Evolutionary conservation across 1,284 basidiomycete species (phyloP), one percentile per base, ranked within the genome.

Genomic region (Cutaneotrichosporon daszewskae): DNA sequence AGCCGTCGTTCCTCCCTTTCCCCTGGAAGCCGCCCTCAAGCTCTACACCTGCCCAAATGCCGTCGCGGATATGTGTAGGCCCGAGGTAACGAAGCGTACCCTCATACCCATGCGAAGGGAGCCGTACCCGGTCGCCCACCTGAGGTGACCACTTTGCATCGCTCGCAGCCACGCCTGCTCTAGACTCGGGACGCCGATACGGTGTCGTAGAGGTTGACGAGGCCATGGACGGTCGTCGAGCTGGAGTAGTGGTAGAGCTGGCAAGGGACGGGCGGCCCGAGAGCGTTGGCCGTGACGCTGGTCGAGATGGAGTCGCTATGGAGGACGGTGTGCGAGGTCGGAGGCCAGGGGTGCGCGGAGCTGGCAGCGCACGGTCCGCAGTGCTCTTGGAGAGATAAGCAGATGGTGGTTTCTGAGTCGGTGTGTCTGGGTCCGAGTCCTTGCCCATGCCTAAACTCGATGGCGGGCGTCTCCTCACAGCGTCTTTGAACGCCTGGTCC

Each of bases 1-100:
- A 80, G 17, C 94, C 94, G 61, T 97, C 82, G 61, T 98, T 98
- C 74, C 97, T 97, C 2, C 94, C 94, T 64, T 86, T 86, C n/a
- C 94, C 91, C 13, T 76, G 70, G 62, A 88, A 92, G 2, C 84
- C 85, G 28, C 82, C 83, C 53, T 79, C 74, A n/a, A 96, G 75
- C 68, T 94, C 87, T 14, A 96, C 86, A 23, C 90, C 90, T 20
- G 87, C 90, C 85, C 86, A 96, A 13, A 82, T 72, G 5, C 90
- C 91, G 5, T 79, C 76, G 67, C 94, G 94, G 36, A 84, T 86
- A 17, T 85, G 81, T 42, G 91, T 90, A 53, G 80, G 78, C 2
- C 90, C 90, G 13, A 90, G 52, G 68, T 82, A 95, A 50, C 80
- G 74, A 43, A 95, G 68, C 5, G 74, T 79, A 11, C 90, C 91